Conservation (phyloP, 2,329 filamentous ascomycete genomes). For the Aspergillus ruber region DNA sequence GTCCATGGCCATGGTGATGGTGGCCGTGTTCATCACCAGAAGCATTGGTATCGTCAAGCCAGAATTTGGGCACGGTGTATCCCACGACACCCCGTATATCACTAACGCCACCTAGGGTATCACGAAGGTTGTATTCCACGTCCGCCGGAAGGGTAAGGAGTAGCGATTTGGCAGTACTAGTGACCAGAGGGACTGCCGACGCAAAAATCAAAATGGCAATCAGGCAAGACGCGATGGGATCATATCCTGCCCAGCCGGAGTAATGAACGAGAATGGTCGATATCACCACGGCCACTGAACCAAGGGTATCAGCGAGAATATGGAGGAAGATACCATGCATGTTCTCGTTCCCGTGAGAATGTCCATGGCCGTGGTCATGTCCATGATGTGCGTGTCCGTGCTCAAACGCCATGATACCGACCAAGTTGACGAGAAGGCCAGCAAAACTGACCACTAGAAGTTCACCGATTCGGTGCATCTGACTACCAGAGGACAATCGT, state of each 20-base stretch:
- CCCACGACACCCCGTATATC: conserved; percentile 76
- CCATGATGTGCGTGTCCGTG: conserved; percentile 53
- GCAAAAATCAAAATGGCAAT: conserved; percentile 90
- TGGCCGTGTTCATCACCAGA: conserved; percentile 36
- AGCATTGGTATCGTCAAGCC: conserved; percentile 66
- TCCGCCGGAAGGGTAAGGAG: conserved; percentile 79
- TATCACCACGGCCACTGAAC: conserved; percentile 87
- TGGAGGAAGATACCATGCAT: conserved; percentile 98
- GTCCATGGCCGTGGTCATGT: conserved; percentile 43
- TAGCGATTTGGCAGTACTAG: conserved; percentile 73
- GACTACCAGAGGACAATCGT: conserved; percentile 71
- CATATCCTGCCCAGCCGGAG: conserved; percentile 87
- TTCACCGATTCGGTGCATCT: conserved; percentile 78
- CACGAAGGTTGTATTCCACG: conserved; percentile 80
- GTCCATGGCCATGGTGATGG: conserved; percentile 18
- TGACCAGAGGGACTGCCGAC: conserved; percentile 84
- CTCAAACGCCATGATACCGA: conserved; percentile 81
- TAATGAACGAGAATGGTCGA: conserved; percentile 84
- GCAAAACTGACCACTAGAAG: conserved; percentile 81
- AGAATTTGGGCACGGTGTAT: conserved; percentile 85
- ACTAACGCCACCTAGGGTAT: conserved; percentile 75
- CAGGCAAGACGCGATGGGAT: conserved; percentile 86
- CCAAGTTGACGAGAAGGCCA: conserved; percentile 81
- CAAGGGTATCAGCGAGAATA: conserved; percentile 87
- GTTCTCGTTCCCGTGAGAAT: conserved; percentile 78